Conservation (phyloP, 257 asterid genomes). For the Vinca minor region DNA sequence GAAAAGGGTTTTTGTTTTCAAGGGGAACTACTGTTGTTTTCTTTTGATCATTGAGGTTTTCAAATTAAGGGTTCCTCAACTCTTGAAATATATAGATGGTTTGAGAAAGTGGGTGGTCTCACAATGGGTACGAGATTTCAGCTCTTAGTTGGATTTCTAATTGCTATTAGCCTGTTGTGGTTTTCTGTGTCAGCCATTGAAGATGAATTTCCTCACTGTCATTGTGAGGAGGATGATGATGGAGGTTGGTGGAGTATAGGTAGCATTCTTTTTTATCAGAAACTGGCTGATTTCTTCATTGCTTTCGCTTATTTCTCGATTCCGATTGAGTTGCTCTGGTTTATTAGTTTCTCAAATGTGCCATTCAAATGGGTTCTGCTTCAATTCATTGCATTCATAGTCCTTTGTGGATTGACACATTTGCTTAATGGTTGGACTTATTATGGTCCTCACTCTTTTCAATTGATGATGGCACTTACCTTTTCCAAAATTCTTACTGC, state of each 20-base stretch:
- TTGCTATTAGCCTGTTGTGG: conserved; percentile 16
- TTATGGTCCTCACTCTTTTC: conserved; percentile 34
- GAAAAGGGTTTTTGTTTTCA: conserved; percentile 10
- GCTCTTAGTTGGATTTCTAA: conserved; percentile 21
- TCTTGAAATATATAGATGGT: conserved; percentile 21
- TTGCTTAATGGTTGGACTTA: conserved; percentile 37
- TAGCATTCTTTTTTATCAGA: conserved; percentile 29
- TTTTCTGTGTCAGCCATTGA: conserved; percentile 28
- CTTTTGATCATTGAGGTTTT: conserved; percentile 11
- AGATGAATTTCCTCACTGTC: conserved; percentile 21
- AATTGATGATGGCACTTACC: conserved; percentile 32
- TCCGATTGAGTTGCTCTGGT: conserved; percentile 37
- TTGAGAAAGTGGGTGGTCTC: conserved; percentile 9
- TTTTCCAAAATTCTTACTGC: conserved; percentile 38
- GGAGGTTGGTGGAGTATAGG: conserved; percentile 34
- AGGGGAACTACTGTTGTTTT: conserved; percentile 3
- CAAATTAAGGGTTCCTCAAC: conserved; percentile 7
- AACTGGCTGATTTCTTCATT: conserved; percentile 39
- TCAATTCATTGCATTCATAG: conserved; percentile 37
- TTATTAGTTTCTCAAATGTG: conserved; percentile 35
- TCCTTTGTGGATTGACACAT: conserved; percentile 42
- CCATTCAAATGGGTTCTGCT: conserved; percentile 44
- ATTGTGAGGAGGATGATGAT: conserved; percentile 37
- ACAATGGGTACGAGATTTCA: conserved; percentile 22
- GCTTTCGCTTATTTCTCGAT: conserved; percentile 42